These are phyloP conservation scores for Cladosporium sp. DNA, from an alignment of 2,329 filamentous ascomycete species.

Conservation along the genomic window DNA sequence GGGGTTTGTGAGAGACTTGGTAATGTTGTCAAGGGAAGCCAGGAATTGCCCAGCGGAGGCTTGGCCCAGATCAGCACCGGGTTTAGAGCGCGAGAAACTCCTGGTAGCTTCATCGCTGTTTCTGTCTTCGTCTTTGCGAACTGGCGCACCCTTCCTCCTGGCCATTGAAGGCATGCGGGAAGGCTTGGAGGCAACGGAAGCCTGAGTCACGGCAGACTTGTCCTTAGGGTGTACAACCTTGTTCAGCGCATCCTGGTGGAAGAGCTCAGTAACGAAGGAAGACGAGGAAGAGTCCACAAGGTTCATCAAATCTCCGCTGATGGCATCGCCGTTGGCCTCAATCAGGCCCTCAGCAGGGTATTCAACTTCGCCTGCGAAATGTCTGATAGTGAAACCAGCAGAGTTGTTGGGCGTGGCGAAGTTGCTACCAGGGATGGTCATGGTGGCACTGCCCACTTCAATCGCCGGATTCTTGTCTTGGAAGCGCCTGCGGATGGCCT, in stretches of 20 bases:
- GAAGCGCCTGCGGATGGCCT: slow-evolving; percentile 87
- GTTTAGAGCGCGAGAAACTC: slow-evolving; percentile 35
- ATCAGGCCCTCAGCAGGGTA: slow-evolving; percentile 82
- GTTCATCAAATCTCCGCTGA: slow-evolving; percentile 93
- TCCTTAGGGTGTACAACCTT: slow-evolving; percentile 93
- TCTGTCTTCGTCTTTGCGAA: slow-evolving; percentile 44
- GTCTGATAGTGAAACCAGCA: slow-evolving; percentile 82
- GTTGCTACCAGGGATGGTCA: slow-evolving; percentile 79
- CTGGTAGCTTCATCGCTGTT: slow-evolving; percentile 35
- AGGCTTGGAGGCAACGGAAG: slow-evolving; percentile 92
- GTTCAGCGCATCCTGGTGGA: slow-evolving; percentile 91
- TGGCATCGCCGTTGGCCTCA: slow-evolving; percentile 93
- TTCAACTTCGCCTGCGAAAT: slow-evolving; percentile 95
- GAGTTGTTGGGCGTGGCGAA: slow-evolving; percentile 78
- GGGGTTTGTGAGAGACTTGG: slow-evolving; percentile 72
- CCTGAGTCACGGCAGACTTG: slow-evolving; percentile 85
- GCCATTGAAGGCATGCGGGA: slow-evolving; percentile 90
- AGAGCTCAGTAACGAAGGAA: slow-evolving; percentile 81
- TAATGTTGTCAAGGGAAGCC: slow-evolving; percentile 82
- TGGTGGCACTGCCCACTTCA: slow-evolving; percentile 66
- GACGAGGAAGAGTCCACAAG: slow-evolving; percentile 84
- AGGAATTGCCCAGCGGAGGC: slow-evolving; percentile 92
- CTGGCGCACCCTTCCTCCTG: slow-evolving; percentile 62
- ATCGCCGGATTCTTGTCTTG: slow-evolving; percentile 93
- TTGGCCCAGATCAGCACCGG: slow-evolving; percentile 55